Percentiles rank a stretch among this genome's conserved stretches.
Evolutionary conservation across 2,329 filamentous ascomycete species (phyloP).

Genomic region (Penicillium sp.): DNA sequence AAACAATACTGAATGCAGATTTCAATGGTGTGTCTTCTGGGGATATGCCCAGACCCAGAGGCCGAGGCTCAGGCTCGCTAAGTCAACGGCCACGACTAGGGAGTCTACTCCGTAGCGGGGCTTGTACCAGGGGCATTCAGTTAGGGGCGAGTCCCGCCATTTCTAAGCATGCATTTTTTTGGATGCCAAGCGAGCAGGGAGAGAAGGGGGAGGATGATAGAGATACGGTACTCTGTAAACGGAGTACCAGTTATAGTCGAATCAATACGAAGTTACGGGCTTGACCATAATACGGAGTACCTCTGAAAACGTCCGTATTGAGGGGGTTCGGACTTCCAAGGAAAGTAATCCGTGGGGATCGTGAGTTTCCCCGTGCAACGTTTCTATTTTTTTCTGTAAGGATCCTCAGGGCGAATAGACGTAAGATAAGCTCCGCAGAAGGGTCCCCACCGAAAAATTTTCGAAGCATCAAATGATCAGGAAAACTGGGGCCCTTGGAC

Average conservation of each 20-base stretch:
- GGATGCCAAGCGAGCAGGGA: too few relatives aligned
- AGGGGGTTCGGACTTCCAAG: slow-evolving; percentile 26
- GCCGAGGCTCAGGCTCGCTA: neutral
- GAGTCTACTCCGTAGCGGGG: too few relatives aligned
- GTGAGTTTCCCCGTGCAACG: slow-evolving; percentile 22
- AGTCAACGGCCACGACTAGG: neutral
- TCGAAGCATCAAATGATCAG: slow-evolving; percentile 30
- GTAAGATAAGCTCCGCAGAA: slow-evolving; percentile 26
- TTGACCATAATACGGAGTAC: too few relatives aligned
- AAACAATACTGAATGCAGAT: neutral
- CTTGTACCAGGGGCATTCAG: neutral
- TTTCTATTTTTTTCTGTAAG: slow-evolving; percentile 13
- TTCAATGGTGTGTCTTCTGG: neutral
- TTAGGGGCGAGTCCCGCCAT: neutral
- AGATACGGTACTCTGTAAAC: neutral
- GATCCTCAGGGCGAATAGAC: slow-evolving; percentile 11
- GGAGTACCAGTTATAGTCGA: too few relatives aligned
- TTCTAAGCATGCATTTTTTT: neutral
- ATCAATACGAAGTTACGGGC: too few relatives aligned
- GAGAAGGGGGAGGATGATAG: neutral
- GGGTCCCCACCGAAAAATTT: slow-evolving; percentile 28
- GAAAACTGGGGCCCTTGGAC: slow-evolving; percentile 8
- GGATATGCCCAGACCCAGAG: neutral
- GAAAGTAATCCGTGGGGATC: slow-evolving; percentile 28
- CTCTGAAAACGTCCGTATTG: slow-evolving; percentile 1